Percentiles rank a stretch among this genome's conserved stretches.
These are phyloP conservation scores for Cymbidium sinense DNA, from an alignment of 106 monocot genomes.

Conservation along the genomic window DNA sequence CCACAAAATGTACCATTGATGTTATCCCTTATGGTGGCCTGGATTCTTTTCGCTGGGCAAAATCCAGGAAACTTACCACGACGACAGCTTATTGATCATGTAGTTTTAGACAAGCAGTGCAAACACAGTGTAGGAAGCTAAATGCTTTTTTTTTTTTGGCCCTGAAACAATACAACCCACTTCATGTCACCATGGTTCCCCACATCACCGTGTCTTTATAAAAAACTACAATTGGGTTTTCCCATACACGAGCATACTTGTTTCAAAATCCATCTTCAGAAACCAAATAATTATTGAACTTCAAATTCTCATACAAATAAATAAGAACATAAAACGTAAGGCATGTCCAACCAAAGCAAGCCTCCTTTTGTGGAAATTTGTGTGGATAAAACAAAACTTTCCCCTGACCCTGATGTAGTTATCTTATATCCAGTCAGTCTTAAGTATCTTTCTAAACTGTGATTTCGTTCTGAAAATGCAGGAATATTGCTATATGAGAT, in stretches of 20 bases:
- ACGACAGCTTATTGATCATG: too few relatives aligned
- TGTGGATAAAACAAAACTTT: neutral
- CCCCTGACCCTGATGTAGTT: neutral
- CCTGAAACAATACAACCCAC: neutral
- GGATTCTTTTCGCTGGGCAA: neutral
- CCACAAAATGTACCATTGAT: neutral
- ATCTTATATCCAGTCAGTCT: neutral
- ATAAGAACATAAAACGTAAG: too few relatives aligned
- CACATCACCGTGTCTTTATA: neutral
- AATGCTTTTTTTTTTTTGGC: neutral
- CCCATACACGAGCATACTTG: too few relatives aligned
- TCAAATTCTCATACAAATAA: too few relatives aligned
- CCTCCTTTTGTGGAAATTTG: neutral
- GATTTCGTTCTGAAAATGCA: slow-evolving; percentile 23
- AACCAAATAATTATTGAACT: too few relatives aligned
- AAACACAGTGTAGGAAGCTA: neutral
- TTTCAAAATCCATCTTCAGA: too few relatives aligned
- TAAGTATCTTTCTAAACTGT: too few relatives aligned
- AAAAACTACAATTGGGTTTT: neutral
- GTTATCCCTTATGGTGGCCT: neutral
- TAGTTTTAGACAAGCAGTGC: neutral
- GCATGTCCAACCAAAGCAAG: neutral
- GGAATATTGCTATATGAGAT: slow-evolving; percentile 98
- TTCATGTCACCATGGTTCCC: neutral
- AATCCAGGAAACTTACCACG: too few relatives aligned